Evolutionary conservation across 2,329 filamentous ascomycete species (phyloP), one percentile per base, ranked within the genome.

Genomic region (Trichothecium roseum): DNA sequence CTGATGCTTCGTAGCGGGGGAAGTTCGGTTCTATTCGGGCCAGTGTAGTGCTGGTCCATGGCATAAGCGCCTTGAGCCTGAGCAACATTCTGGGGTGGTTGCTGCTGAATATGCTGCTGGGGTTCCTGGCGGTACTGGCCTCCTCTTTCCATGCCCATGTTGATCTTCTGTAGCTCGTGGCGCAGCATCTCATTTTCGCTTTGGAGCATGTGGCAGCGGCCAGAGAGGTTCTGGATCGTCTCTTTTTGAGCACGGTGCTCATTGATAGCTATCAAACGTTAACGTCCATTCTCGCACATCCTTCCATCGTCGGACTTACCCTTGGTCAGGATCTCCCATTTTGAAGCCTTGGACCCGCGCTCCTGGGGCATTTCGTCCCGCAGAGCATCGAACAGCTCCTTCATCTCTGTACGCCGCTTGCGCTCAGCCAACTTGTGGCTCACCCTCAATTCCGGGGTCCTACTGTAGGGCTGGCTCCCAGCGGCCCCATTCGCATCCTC

Each of bases 291-390:
- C 17, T 13, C 17, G 16, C 6, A 12, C 8, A n/a, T 27, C 22
- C 17, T 16, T 36, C 28, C 14, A 14, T 31, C 29, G 22, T 5
- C 6, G 16, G 5, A 53, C 69, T 42, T 62, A 88, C 84, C 82
- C 66, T 89, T 89, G 3, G 82, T 87, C 13, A 93, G 54, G 33
- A 89, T 87, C 48, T 93, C 84, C 84, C 84, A 93, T 48, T 93
- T 93, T 45, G 83, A 88, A 1, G 84, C 84, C 54, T 91, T 93
- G 17, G 81, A 81, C 2, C 84, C 84, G 13, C 84, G 75, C 48
- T 85, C 84, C 46, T 86, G 81, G 2, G 84, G 84, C 61, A 89
- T 79, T 27, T 86, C 66, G 45, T 83, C 79, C 45, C 85, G 75
- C 8, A 91, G 62, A 46, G 85, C 80, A 45, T 91, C 84, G 50